Evolutionary conservation across 1,139 yeast genomes (phyloP), one percentile per base, ranked within the genome.

Genomic region (Kurtzmaniella natalensis): DNA sequence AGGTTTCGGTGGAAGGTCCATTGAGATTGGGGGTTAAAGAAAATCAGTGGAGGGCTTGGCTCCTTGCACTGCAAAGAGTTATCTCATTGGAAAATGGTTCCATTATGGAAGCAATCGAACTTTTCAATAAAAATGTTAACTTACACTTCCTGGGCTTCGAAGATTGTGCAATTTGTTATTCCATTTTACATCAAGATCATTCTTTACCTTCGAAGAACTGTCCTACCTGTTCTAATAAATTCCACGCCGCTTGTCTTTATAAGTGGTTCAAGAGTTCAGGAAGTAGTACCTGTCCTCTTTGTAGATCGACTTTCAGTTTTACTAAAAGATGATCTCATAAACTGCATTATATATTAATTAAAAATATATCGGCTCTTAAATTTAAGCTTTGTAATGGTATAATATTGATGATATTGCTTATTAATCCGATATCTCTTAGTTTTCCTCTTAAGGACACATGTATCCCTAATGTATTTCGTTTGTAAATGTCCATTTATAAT

Each of bases 191-290:
- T 51, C 92, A 85, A 46, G 96, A 89, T 51, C 84, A 85, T 50
- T 82, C 96, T 3, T 70, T 92, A 40, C 98, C 99, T 4, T 78
- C 87, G 24, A 89, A 88, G 60, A 74, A 73, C 5, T 92, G 99
- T 60, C 70, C 82, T 10, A 88, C 96, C 0, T 92, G 99, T 69
- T 78, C 78, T 50, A 89, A 94, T 64, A 86, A 83, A 57, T 92
- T 89, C 69, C 99, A 92, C 56, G 82, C 96, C n/a, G 95, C 94
- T 8, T 92, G 99, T 69, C 69, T 92, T 37, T 89, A 87, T 68
- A 85, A 89, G 56, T 92, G 99, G 99, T 92, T 92, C 61, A 86
- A 87, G 66, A 87, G 95, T 47, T 86, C 95, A 13, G 94, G 94
- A 30, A 75, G 85, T 37, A 82, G 87, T 45, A 82, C 95, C 2